These are phyloP conservation scores for Oropetium thomaeum DNA, from an alignment of 176 grass and related monocot species.

Conservation along the genomic window DNA sequence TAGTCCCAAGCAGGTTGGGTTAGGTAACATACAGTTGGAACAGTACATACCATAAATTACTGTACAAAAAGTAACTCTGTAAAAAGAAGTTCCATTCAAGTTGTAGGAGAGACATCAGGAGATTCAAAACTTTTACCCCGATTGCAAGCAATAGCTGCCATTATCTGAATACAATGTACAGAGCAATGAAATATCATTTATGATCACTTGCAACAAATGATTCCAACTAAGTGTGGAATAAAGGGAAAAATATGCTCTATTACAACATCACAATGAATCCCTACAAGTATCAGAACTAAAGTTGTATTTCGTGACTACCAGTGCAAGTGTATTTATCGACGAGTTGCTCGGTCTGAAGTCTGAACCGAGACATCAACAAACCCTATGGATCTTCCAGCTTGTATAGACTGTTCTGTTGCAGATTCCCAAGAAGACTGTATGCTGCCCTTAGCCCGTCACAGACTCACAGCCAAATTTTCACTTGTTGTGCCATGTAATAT, in stretches of 20 bases:
- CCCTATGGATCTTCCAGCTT: background rate
- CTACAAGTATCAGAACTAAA: conserved; percentile 17
- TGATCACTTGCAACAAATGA: conserved; percentile 23
- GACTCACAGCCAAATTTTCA: background rate
- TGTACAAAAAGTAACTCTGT: background rate
- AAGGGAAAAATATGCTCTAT: conserved; percentile 20
- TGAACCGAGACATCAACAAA: conserved; percentile 10
- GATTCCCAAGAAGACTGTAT: conserved; percentile 12
- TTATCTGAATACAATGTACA: conserved; percentile 42
- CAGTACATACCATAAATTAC: background rate
- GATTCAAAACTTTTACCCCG: background rate
- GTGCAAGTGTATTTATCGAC: conserved; percentile 15
- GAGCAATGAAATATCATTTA: conserved; percentile 30
- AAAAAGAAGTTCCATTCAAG: conserved; percentile 8
- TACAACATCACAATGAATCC: conserved; percentile 33
- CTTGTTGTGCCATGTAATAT: background rate
- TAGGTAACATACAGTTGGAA: too few species aligned
- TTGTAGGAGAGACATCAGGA: conserved; percentile 6
- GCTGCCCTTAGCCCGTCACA: background rate
- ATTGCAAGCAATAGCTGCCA: conserved; percentile 5
- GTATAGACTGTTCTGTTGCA: background rate
- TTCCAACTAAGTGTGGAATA: conserved; percentile 17
- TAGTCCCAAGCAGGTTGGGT: too few species aligned
- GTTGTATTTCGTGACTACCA: conserved; percentile 7
- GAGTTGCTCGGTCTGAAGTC: conserved; percentile 21